Base-by-base conservation (phyloP, 192 early-diverging fungal species). In the Coemansia sp. region DNA sequence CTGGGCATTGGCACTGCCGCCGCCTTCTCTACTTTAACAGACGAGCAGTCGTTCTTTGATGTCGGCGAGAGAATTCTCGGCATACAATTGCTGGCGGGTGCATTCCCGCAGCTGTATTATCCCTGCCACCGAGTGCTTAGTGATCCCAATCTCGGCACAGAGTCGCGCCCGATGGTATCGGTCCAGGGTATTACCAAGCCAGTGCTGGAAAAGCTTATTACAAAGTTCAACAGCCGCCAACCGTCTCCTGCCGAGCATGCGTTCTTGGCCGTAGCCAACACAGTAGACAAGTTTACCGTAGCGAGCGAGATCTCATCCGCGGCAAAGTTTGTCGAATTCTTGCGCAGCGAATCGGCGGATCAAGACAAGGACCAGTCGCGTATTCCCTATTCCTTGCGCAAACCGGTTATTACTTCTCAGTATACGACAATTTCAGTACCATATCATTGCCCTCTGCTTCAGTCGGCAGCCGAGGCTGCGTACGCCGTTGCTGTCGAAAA, bases 1-100 rank as follows among this genome's bases (percentile, higher is more conserved):
- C 96, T 95, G 76, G 96, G 96, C 13, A 88, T 98, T 49, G 89
- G 93, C 49, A 86, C 90, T 5, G 94, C 96, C 5, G 86, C 93
- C 1, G 93, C 91, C 41, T 89, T 98, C 69, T 87, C 96, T 1
- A 72, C 89, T 32, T 87, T 94, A 13, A 79, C 87, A 34, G 89
- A 93, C 15, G 89, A 93, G 62, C 86, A 90, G 49, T 92, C 92
- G 10, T 96, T 97, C 76, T 62, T 89, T 49, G 61, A 64, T 44
- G 91, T 92, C 67, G 88, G 91, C 35, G 86, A 85, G 64, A 94
- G 92, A 68, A 91, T 92, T 0, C 86, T 98, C 1, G 87, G 89
- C 3, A 80, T 98, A 13, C 82, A 95, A 35, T 91, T 93, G 75
- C 89, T 90, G 84, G 85, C 94, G 41, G 95, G 96, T 59, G 87